These are phyloP conservation scores for Penicillium fuscoglaucum DNA, from an alignment of 2,329 filamentous ascomycete species.

Conservation along the genomic window DNA sequence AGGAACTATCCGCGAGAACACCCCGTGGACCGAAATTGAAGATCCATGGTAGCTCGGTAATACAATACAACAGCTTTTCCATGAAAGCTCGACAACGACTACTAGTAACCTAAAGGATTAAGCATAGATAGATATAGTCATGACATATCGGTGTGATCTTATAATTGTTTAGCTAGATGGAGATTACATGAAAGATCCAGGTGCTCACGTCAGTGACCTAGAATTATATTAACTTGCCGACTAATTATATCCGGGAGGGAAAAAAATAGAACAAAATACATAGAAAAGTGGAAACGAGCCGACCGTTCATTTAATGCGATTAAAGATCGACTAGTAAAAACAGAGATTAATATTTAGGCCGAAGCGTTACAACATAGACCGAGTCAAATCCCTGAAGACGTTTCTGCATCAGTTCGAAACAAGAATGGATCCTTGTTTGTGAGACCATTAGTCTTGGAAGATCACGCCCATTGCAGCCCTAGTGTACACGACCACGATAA, in stretches of 20 bases:
- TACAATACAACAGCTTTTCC: background rate
- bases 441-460: background rate
- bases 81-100: background rate
- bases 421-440: slow-evolving; percentile 10
- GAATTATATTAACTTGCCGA: background rate
- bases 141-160: too few species aligned
- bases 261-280: background rate
- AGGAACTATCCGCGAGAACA: background rate
- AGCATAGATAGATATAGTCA: background rate
- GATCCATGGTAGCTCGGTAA: background rate
- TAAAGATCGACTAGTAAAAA: background rate
- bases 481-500: background rate
- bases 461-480: background rate
- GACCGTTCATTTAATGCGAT: background rate
- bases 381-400: background rate
- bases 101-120: background rate
- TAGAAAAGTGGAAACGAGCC: background rate
- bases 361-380: background rate
- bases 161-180: background rate
- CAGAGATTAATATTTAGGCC: background rate
- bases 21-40: background rate
- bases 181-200: background rate
- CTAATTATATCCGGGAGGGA: background rate
- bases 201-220: background rate
- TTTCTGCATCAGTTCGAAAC: slow-evolving; percentile 11